Evolutionary conservation across 768 basidiomycete species (phyloP).

Genomic region (Russula lepida): DNA sequence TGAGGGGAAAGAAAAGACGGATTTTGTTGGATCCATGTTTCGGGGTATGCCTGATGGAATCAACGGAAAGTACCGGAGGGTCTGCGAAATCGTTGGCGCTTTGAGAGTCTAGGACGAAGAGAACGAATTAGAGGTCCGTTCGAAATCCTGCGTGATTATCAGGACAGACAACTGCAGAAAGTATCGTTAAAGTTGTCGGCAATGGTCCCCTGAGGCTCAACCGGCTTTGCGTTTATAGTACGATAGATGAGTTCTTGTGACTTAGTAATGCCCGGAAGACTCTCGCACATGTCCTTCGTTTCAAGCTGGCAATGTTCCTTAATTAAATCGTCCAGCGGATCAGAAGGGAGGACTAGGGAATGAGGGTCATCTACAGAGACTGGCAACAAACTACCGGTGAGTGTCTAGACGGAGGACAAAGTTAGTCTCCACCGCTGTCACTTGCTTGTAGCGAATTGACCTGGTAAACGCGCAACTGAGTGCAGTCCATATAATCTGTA

Average conservation of each 20-base stretch:
- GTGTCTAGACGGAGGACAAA: neutral
- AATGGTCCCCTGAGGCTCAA: neutral
- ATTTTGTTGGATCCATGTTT: neutral
- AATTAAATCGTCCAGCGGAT: conserved; percentile 13
- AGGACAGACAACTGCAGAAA: neutral
- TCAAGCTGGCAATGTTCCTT: neutral
- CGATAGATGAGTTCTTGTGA: neutral
- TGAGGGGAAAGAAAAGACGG: neutral
- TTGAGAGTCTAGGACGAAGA: neutral
- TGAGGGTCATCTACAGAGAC: conserved; percentile 11
- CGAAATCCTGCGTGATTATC: neutral
- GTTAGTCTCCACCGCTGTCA: neutral
- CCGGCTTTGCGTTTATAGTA: neutral
- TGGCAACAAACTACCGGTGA: neutral
- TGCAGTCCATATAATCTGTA: conserved; percentile 8
- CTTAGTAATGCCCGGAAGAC: neutral
- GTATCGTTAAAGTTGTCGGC: neutral
- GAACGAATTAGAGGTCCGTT: neutral
- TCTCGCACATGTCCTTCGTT: neutral
- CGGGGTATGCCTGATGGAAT: conserved; percentile 7
- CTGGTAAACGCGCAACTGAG: conserved; percentile 16
- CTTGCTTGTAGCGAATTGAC: neutral
- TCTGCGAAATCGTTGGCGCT: neutral
- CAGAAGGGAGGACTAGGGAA: conserved; percentile 12
- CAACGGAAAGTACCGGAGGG: neutral